Conservation (phyloP, 2,329 filamentous ascomycete genomes). For the Canariomyces notabilis region DNA sequence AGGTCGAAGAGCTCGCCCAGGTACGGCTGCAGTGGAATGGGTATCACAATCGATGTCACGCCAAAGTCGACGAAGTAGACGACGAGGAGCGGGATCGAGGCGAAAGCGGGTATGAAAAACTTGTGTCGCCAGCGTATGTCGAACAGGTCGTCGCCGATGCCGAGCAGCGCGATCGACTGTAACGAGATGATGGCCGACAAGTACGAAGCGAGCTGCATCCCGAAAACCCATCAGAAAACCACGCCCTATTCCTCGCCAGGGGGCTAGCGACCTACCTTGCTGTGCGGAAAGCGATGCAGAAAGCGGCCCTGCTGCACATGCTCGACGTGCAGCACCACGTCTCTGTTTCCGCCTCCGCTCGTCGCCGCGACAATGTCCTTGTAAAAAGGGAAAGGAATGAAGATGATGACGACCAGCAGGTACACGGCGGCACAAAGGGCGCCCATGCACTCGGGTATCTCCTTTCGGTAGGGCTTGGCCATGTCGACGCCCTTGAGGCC, state of each 20-base stretch:
- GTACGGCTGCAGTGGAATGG: conserved; percentile 76
- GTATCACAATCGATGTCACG: conserved; percentile 91
- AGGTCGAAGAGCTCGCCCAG: conserved; percentile 82
- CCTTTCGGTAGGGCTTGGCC: conserved; percentile 62
- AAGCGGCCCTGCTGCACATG: conserved; percentile 77
- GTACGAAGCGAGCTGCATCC: conserved; percentile 76
- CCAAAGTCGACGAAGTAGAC: conserved; percentile 99
- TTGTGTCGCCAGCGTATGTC: conserved; percentile 99
- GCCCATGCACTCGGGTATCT: conserved; percentile 95
- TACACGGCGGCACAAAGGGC: conserved; percentile 90
- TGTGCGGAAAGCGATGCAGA: conserved; percentile 88
- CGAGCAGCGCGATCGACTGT: conserved; percentile 84
- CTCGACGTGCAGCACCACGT: conserved; percentile 70
- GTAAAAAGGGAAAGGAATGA: conserved; percentile 96
- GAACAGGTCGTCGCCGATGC: conserved; percentile 92
- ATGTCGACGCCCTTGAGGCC: conserved; percentile 88
- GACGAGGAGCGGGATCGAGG: conserved; percentile 86
- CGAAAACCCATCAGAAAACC: not conserved
- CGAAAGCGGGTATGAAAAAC: conserved; percentile 93
- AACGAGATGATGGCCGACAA: conserved; percentile 90
- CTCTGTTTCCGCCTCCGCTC: conserved; percentile 85
- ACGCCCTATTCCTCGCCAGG: not conserved
- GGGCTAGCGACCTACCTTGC: conserved; percentile 57
- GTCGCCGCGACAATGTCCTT: conserved; percentile 96
- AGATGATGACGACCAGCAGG: conserved; percentile 79